Evolutionary conservation across 257 asterid species (phyloP).

Genomic region (Leptodermis oblonga): DNA sequence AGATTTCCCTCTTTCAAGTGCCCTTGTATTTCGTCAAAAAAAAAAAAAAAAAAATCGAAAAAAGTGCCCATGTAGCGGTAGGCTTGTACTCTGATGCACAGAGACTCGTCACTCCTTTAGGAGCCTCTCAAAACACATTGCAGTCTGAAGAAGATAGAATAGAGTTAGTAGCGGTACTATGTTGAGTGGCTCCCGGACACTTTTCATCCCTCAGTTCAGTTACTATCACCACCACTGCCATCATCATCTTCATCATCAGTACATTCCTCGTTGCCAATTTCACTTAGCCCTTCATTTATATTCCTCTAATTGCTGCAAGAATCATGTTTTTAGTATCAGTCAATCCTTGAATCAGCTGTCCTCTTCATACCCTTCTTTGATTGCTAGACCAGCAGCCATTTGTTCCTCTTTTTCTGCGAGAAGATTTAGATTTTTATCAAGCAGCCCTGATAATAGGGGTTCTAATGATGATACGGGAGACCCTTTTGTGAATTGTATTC

Average conservation of each 20-base stretch:
- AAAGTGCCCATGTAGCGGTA: too few relatives aligned
- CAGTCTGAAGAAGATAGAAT: too few relatives aligned
- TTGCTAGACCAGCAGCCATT: neutral
- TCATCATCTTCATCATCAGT: neutral
- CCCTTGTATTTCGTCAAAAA: too few relatives aligned
- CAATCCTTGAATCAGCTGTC: slow-evolving; percentile 6
- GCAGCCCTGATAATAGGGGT: neutral
- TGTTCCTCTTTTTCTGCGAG: slow-evolving; percentile 11
- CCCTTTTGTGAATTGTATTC: slow-evolving; percentile 15
- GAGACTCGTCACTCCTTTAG: too few relatives aligned
- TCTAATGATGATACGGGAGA: slow-evolving; percentile 1
- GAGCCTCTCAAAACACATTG: too few relatives aligned
- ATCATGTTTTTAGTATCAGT: neutral
- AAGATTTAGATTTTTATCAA: slow-evolving; percentile 14
- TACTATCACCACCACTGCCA: neutral
- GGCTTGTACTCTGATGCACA: too few relatives aligned
- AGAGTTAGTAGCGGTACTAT: neutral
- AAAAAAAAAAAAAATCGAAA: too few relatives aligned
- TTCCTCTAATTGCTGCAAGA: neutral
- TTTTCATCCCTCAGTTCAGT: slow-evolving; percentile 13
- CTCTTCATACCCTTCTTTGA: neutral
- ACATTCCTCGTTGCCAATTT: neutral
- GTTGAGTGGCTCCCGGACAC: slow-evolving; percentile 18
- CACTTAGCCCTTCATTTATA: neutral
- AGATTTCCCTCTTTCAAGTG: too few relatives aligned